A percentile compares a stretch with the other conserved stretches of the same genome.
Evolutionary conservation across 2,329 filamentous ascomycete genomes (phyloP).

Genomic region (Thermoascus crustaceus): DNA sequence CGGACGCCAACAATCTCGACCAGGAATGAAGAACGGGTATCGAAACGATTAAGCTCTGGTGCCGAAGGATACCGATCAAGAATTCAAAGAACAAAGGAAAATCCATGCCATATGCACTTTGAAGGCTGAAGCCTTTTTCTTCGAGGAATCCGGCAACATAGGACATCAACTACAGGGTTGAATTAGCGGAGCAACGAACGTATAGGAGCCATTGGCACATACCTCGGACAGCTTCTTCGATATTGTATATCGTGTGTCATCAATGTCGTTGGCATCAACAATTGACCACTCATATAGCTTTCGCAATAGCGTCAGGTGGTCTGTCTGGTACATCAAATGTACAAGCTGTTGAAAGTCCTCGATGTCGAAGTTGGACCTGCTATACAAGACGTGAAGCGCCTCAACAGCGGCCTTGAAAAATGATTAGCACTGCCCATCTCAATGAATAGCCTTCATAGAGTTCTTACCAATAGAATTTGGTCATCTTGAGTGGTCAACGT

Average conservation of each 20-base stretch:
- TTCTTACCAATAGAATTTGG: constrained; percentile 62
- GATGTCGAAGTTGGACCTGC: constrained; percentile 63
- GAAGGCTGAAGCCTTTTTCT: constrained; percentile 61
- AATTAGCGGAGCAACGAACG: constrained; percentile 6
- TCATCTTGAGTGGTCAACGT: constrained; percentile 63
- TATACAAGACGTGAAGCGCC: constrained; percentile 74
- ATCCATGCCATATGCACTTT: constrained; percentile 50
- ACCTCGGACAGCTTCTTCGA: constrained; percentile 93
- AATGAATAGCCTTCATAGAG: neutral
- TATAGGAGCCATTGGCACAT: constrained; percentile 17
- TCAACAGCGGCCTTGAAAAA: constrained; percentile 67
- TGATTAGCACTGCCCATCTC: constrained; percentile 3
- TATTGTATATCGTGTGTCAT: constrained; percentile 85
- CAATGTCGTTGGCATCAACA: constrained; percentile 71
- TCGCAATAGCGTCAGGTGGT: constrained; percentile 62
- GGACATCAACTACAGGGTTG: constrained; percentile 60
- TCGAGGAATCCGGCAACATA: constrained; percentile 78
- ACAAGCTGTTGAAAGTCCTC: constrained; percentile 72
- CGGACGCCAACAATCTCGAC: constrained; percentile 70
- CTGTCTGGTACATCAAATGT: constrained; percentile 67
- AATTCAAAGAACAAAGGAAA: constrained; percentile 70
- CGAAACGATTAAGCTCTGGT: constrained; percentile 82
- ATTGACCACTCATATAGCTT: constrained; percentile 72
- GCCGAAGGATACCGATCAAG: constrained; percentile 68
- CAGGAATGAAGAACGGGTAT: constrained; percentile 88